Percentiles rank a stretch among this genome's conserved stretches.
phyloP scores from a whole-genome alignment of 1,284 basidiomycete genomes.

The Wolfiporia cocos region DNA sequence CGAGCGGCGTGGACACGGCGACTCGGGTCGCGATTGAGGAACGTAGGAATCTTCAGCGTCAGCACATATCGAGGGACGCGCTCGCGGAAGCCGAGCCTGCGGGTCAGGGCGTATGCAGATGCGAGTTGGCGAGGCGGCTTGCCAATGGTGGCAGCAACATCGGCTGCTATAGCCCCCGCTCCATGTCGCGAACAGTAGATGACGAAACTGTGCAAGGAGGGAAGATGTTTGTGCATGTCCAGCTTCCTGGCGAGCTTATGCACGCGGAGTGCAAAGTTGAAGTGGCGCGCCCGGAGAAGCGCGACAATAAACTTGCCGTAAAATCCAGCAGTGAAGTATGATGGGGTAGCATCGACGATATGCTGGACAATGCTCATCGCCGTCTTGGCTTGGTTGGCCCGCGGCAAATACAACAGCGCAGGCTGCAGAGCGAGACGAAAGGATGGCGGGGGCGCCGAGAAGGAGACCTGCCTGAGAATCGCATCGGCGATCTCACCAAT shows the following conservation, averaged over 20 bases:
- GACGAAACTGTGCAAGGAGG: conserved; percentile 5
- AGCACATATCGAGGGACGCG: not conserved
- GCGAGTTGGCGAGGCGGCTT: too few relatives aligned
- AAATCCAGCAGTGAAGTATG: conserved; percentile 4
- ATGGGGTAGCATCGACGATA: conserved; percentile 1
- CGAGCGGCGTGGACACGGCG: not conserved
- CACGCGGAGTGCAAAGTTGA: conserved; percentile 9
- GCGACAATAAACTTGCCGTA: conserved; percentile 10
- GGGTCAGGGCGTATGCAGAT: not conserved
- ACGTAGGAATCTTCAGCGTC: conserved; percentile 2
- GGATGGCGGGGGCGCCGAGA: not conserved
- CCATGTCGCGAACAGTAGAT: conserved; percentile 3
- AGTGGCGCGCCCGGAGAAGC: conserved; percentile 13
- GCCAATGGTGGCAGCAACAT: too few relatives aligned
- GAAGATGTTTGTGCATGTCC: not conserved
- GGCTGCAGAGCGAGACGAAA: not conserved
- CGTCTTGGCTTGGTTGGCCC: not conserved
- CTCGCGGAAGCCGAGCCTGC: not conserved
- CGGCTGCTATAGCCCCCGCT: conserved; percentile 5
- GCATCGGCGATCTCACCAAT: not conserved
- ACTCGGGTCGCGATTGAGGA: not conserved
- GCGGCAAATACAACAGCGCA: not conserved
- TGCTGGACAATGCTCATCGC: conserved; percentile 7
- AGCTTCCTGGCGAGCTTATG: not conserved
- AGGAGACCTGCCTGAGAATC: conserved; percentile 1